Evolutionary conservation across 768 basidiomycete genomes (phyloP), one percentile per base, ranked within the genome.

Genomic region (Psilocybe sp.): DNA sequence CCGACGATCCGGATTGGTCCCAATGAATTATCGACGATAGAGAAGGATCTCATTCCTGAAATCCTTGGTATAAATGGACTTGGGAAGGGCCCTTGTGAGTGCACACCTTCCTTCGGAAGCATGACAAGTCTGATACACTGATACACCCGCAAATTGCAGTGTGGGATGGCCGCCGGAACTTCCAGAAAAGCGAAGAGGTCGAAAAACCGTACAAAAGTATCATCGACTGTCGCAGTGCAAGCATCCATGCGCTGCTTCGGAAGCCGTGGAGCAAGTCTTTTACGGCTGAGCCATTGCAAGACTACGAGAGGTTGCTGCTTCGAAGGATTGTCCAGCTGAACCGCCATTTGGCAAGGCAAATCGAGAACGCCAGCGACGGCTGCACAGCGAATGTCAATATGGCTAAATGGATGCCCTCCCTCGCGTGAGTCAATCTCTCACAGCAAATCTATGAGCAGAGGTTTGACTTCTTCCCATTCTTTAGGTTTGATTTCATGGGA

Each of bases 1-100:
- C 70, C 76, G n/a, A 63, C 76, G 20, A 77, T 85, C 13, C 69
- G 83, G 44, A 70, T 76, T 39, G 83, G 75, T 14, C 77, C 75
- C 10, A 78, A 77, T 53, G 75, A 76, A 47, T 54, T 78, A 1
- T 75, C 73, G 1, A 68, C 75, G 6, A 55, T 56, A 20, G 69
- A 72, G 14, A 54, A 60, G 2, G 61, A 63, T 2, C 56, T 65
- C 1, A 56, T 78, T 14, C 56, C 62, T 1, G 50, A 63, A 1
- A 58, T 76, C 4, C 44, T 74, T 15, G 75, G 75, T 7, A 46
- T 56, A 3, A 54, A 59, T 11, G 74, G 77, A 1, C 62, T 78
- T 54, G 70, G 69, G 4, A 76, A 77, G 56, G 72, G 74, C 2
- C 64, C 68, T 0, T 46, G 69, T 71, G n/a, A 9, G 32, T 16